Conservation (phyloP, 2,329 filamentous ascomycete genomes). For the Diplodia seriata region DNA sequence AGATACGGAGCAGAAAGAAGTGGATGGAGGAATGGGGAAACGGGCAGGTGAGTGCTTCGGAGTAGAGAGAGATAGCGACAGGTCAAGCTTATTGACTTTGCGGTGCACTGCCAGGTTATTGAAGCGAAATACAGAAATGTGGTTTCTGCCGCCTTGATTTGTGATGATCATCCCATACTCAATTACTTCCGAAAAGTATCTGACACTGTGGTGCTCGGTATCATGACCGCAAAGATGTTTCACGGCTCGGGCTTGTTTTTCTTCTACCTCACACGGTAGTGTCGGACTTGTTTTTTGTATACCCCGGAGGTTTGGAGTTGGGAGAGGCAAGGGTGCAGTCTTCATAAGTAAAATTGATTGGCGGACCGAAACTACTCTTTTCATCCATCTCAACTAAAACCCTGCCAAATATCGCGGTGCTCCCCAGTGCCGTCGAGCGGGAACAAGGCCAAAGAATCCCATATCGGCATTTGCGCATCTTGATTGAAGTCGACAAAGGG, state of each 20-base stretch:
- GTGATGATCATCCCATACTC: conserved; percentile 42
- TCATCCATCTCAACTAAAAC: background rate
- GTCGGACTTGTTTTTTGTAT: too few relatives aligned
- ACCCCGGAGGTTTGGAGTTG: too few relatives aligned
- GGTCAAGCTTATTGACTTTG: too few relatives aligned
- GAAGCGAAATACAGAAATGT: conserved; percentile 39
- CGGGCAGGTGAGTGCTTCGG: background rate
- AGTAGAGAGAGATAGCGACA: too few relatives aligned
- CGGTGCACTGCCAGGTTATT: background rate
- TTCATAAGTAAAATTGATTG: too few relatives aligned
- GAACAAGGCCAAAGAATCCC: background rate
- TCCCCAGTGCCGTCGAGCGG: background rate
- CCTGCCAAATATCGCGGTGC: background rate
- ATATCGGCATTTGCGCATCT: background rate
- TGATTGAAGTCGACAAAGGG: background rate
- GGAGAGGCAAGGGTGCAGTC: too few relatives aligned
- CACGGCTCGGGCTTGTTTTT: background rate
- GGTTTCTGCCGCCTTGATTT: conserved; percentile 42
- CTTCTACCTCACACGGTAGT: background rate
- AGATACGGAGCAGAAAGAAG: background rate
- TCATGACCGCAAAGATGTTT: conserved; percentile 36
- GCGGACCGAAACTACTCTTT: too few relatives aligned
- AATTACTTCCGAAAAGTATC: conserved; percentile 42
- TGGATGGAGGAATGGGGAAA: conserved; percentile 16
- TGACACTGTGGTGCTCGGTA: conserved; percentile 39